These are phyloP conservation scores for Penicillium glabrum DNA, from an alignment of 2,329 filamentous ascomycete genomes.

Conservation along the genomic window DNA sequence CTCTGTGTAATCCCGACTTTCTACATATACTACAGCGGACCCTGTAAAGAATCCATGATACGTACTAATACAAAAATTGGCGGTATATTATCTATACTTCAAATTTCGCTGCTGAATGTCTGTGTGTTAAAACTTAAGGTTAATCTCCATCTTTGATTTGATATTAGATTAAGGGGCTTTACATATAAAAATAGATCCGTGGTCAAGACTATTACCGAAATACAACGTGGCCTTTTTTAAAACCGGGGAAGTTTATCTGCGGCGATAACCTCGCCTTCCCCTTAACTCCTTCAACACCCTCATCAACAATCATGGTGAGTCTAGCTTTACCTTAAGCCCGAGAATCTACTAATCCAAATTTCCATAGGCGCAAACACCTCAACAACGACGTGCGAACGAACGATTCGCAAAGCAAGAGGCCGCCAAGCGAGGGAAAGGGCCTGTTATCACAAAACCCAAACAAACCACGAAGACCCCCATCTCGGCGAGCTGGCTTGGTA, in stretches of 20 bases:
- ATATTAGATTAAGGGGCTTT: too few species aligned
- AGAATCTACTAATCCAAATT: neutral
- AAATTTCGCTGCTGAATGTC: too few species aligned
- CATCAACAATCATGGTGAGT: neutral
- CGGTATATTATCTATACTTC: too few species aligned
- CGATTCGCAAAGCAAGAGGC: slow-evolving; percentile 60
- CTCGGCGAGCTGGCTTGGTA: slow-evolving; percentile 60
- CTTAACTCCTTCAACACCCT: neutral
- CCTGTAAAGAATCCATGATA: too few species aligned
- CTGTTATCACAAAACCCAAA: slow-evolving; percentile 46
- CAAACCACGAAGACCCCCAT: slow-evolving; percentile 56
- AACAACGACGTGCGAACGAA: slow-evolving; percentile 65
- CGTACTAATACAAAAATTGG: too few species aligned
- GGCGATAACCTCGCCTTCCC: slow-evolving; percentile 2
- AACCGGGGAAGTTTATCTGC: neutral
- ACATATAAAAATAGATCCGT: too few species aligned
- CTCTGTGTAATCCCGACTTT: too few species aligned
- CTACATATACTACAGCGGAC: too few species aligned
- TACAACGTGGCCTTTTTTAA: slow-evolving; percentile 3
- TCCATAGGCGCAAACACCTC: slow-evolving; percentile 61
- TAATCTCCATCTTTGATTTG: too few species aligned
- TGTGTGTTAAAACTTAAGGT: too few species aligned
- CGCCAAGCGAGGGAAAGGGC: slow-evolving; percentile 59
- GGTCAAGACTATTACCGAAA: too few species aligned
- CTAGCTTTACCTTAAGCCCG: too few species aligned